phyloP scores from a whole-genome alignment of 495 filamentous ascomycete genomes.

The Melanomma pulvis-pyrius region DNA sequence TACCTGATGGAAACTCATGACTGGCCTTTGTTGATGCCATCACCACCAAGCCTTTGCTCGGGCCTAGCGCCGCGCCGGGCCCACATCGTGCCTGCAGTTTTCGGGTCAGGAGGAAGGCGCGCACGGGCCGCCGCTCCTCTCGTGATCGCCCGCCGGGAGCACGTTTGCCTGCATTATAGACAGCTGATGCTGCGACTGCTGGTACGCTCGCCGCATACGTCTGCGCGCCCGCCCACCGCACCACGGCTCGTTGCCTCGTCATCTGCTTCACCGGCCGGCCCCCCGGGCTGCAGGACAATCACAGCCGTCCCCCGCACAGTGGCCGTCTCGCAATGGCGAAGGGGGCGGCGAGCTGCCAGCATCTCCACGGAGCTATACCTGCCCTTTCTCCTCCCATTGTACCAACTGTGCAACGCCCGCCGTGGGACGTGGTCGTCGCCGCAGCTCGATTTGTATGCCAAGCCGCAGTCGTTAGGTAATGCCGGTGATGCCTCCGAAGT shows the following conservation, averaged over 20 bases:
- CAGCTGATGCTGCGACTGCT: neutral
- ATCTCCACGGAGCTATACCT: slow-evolving; percentile 25
- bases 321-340: slow-evolving; percentile 22
- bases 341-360: slow-evolving; percentile 5
- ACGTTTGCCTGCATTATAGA: neutral
- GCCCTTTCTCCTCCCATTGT: slow-evolving; percentile 3
- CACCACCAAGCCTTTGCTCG: slow-evolving; percentile 17
- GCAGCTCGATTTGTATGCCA: neutral
- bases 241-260: neutral
- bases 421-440: neutral
- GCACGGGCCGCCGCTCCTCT: slow-evolving; percentile 3
- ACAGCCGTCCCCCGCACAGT: slow-evolving; percentile 24
- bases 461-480: slow-evolving; percentile 24
- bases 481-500: slow-evolving; percentile 18
- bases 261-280: slow-evolving; percentile 4
- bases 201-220: neutral
- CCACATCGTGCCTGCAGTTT: slow-evolving; percentile 14
- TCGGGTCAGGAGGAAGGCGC: slow-evolving; percentile 28
- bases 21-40: slow-evolving; percentile 26
- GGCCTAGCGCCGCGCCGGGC: neutral
- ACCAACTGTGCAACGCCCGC: slow-evolving; percentile 12
- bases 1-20: slow-evolving; percentile 34
- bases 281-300: neutral
- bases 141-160: slow-evolving; percentile 15
- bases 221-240: neutral